Evolutionary conservation across 352 stramenopile species (phyloP).

Genomic region (Hyaloperonospora brassicae): DNA sequence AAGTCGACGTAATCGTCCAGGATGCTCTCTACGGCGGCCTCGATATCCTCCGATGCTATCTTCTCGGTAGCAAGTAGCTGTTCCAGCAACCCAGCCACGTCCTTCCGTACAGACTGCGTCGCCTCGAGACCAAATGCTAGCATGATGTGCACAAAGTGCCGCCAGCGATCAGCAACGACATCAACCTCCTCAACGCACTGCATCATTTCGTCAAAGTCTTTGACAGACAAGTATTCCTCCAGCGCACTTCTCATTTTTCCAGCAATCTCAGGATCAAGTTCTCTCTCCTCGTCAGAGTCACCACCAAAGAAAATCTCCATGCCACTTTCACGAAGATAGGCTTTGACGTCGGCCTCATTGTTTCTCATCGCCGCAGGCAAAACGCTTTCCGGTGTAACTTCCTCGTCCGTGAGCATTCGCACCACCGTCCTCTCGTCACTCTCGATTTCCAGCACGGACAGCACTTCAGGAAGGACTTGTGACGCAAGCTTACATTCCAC

Average conservation of each 20-base stretch:
- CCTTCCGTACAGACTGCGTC: conserved; percentile 39
- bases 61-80: conserved; percentile 38
- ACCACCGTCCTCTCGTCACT: conserved; percentile 55
- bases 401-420: conserved; percentile 74
- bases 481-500: conserved; percentile 59
- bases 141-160: conserved; percentile 57
- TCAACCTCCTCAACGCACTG: conserved; percentile 67
- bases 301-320: conserved; percentile 59
- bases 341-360: conserved; percentile 38
- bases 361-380: conserved; percentile 32
- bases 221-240: conserved; percentile 70
- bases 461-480: conserved; percentile 60
- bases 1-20: conserved; percentile 67
- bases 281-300: conserved; percentile 45
- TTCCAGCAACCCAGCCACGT: conserved; percentile 35
- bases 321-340: conserved; percentile 56
- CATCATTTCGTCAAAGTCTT: conserved; percentile 68
- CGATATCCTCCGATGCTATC: conserved; percentile 39
- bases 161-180: conserved; percentile 33
- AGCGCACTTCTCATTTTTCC: conserved; percentile 62
- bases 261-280: conserved; percentile 53
- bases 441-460: conserved; percentile 67
- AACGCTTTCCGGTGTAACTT: conserved; percentile 49
- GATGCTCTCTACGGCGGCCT: conserved; percentile 45
- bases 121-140: conserved; percentile 43